Evolutionary conservation across 345 rosid species (phyloP).

Genomic region (Melaleuca alternifolia): DNA sequence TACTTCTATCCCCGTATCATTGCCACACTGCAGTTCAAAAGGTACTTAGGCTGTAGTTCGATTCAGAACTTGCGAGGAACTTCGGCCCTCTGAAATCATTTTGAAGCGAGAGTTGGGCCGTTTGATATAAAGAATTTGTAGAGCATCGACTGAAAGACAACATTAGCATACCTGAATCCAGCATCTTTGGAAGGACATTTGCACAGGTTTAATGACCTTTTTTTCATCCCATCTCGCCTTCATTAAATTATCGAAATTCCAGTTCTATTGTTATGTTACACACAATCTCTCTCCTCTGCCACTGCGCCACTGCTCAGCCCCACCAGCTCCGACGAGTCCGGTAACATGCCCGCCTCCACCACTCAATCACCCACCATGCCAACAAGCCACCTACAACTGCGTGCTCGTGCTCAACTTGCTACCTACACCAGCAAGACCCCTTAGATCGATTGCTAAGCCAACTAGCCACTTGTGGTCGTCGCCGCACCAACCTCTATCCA

Average conservation of each 20-base stretch:
- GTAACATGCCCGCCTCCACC: background rate
- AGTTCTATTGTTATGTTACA: background rate
- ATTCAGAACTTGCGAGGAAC: accelerated
- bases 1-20: background rate
- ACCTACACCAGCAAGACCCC: background rate
- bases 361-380: background rate
- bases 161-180: background rate
- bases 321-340: background rate
- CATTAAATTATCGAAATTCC: background rate
- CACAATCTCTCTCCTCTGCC: background rate
- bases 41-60: background rate
- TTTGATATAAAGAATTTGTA: background rate
- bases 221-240: background rate
- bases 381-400: background rate
- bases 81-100: accelerated
- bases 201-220: background rate
- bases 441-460: background rate
- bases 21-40: background rate
- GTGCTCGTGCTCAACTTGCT: background rate
- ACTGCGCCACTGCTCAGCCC: background rate
- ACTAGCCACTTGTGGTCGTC: background rate
- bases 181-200: background rate
- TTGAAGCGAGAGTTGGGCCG: background rate
- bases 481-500: background rate
- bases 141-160: background rate